phyloP scores from a whole-genome alignment of 257 asterid species.

The Solanum tarapatanum region DNA sequence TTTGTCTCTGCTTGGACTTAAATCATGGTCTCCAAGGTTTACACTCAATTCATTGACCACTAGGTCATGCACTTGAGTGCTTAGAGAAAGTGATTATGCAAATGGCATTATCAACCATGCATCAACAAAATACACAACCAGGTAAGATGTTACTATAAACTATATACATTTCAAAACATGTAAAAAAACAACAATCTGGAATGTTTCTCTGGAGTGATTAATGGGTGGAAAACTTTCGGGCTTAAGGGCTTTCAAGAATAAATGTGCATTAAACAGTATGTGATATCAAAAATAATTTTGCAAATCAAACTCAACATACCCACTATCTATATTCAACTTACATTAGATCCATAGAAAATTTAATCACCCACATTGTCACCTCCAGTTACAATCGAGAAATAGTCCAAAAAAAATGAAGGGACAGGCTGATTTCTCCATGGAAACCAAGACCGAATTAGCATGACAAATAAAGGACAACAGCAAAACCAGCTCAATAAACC shows the following conservation, averaged over 20 bases:
- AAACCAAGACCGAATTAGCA: not conserved
- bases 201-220: not conserved
- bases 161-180: not conserved
- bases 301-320: not conserved
- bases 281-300: not conserved
- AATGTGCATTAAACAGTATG: not conserved
- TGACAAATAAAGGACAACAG: not conserved
- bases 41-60: not conserved
- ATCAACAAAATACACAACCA: not conserved
- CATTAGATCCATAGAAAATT: not conserved
- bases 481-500: not conserved
- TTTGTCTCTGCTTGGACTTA: not conserved
- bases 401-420: not conserved
- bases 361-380: not conserved
- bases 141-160: not conserved
- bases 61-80: not conserved
- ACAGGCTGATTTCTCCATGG: not conserved
- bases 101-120: not conserved
- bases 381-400: not conserved
- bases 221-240: not conserved
- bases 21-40: not conserved
- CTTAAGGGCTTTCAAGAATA: not conserved
- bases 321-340: not conserved
- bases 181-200: not conserved
- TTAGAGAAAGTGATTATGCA: not conserved